Evolutionary conservation across 2,329 filamentous ascomycete species (phyloP).

Genomic region (Exserohilum rostratum): DNA sequence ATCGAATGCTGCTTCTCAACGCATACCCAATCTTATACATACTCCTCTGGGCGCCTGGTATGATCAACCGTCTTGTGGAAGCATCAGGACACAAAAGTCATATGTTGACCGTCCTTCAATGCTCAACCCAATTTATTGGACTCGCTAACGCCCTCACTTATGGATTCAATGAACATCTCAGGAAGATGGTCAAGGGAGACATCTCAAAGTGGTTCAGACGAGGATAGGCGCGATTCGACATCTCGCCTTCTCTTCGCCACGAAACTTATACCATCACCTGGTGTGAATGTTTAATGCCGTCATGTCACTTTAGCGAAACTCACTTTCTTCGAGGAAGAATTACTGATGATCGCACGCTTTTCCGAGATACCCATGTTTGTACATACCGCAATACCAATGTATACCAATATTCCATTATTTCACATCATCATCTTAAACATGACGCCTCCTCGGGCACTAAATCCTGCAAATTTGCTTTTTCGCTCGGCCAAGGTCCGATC

Average conservation of each 20-base stretch:
- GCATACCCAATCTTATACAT: constrained; percentile 45
- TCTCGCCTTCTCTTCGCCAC: not conserved
- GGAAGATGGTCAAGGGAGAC: not conserved
- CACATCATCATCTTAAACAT: too few species aligned
- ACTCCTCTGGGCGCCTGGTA: constrained; percentile 44
- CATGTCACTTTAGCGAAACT: not conserved
- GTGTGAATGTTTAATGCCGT: not conserved
- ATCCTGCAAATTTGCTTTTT: too few species aligned
- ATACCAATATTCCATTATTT: too few species aligned
- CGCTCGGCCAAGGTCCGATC: too few species aligned
- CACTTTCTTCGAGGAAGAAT: too few species aligned
- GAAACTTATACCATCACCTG: not conserved
- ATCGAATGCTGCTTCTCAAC: constrained; percentile 41
- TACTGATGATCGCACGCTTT: too few species aligned
- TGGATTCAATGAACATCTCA: constrained; percentile 25
- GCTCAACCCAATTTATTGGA: constrained; percentile 29
- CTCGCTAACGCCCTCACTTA: constrained; percentile 28
- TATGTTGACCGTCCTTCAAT: constrained; percentile 19
- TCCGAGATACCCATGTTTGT: too few species aligned
- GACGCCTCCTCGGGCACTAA: too few species aligned
- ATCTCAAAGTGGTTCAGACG: not conserved
- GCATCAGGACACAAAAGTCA: constrained; percentile 15
- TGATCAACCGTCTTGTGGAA: constrained; percentile 29
- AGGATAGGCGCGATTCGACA: not conserved
- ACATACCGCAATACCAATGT: too few species aligned